A percentile compares a stretch with the other conserved stretches of the same genome.
Conservation (phyloP, 805 yeast species). For the Komagataella mondaviorum region DNA sequence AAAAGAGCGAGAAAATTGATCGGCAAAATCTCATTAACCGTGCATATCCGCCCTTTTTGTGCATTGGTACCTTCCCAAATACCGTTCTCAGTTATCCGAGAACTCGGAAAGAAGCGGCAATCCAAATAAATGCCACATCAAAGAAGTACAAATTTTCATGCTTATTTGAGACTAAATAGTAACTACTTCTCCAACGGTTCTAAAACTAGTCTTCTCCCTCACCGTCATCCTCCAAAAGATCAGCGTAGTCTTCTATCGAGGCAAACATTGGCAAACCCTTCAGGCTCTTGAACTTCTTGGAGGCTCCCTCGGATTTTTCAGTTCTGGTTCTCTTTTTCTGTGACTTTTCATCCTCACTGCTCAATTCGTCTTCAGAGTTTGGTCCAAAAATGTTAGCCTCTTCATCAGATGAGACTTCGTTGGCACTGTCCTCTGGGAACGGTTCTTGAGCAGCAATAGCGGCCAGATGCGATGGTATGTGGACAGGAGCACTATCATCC, state of each 20-base stretch:
- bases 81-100: neutral
- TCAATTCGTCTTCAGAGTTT: conserved; percentile 12
- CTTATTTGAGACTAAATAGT: neutral
- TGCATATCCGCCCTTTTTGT: neutral
- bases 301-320: conserved; percentile 9
- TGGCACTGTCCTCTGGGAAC: conserved; percentile 18
- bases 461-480: conserved; percentile 19
- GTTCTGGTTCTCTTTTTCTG: conserved; percentile 14
- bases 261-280: conserved; percentile 76
- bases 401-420: conserved; percentile 7
- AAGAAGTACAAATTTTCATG: neutral
- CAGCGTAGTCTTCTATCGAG: conserved; percentile 75
- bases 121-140: neutral
- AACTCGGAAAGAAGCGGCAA: neutral
- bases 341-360: conserved; percentile 9
- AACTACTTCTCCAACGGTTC: neutral
- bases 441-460: conserved; percentile 23
- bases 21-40: neutral
- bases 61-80: neutral
- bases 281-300: conserved; percentile 41
- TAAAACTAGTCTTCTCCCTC: conserved; percentile 15
- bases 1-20: neutral
- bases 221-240: conserved; percentile 55
- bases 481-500: conserved; percentile 18
- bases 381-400: conserved; percentile 5